Evolutionary conservation across 2,329 filamentous ascomycete species (phyloP).

Genomic region (Sporothrix euskadiensis): DNA sequence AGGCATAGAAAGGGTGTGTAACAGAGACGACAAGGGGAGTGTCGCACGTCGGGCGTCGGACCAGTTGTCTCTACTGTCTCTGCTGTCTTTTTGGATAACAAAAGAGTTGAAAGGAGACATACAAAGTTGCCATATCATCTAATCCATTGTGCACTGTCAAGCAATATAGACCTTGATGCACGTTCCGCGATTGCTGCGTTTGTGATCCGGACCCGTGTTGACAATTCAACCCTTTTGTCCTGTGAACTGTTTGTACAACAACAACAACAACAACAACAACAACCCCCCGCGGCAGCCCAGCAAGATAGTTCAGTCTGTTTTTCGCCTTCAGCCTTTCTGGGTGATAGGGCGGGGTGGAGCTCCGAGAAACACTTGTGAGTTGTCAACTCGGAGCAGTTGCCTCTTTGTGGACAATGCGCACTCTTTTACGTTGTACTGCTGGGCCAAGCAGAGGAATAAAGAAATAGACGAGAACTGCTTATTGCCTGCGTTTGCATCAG

Average conservation of each 20-base stretch:
- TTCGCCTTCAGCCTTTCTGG: conserved; percentile 1
- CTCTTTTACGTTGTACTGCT: not conserved
- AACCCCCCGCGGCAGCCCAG: not conserved
- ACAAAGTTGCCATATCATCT: not conserved
- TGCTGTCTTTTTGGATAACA: not conserved
- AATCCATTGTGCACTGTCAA: not conserved
- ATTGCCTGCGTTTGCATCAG: not conserved
- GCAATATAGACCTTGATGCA: not conserved
- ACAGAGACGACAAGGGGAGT: not conserved
- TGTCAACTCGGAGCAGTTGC: not conserved
- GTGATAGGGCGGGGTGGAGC: not conserved
- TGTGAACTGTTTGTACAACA: not conserved
- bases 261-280: no score
- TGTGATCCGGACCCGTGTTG: not conserved
- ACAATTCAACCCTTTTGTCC: not conserved
- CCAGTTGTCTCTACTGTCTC: not conserved
- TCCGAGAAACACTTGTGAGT: not conserved
- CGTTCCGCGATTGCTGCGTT: not conserved
- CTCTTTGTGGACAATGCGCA: not conserved
- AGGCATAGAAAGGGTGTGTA: not conserved
- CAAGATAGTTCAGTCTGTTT: not conserved
- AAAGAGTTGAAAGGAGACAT: not conserved
- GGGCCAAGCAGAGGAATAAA: not conserved
- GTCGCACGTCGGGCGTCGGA: not conserved
- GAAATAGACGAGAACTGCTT: not conserved